phyloP scores from a whole-genome alignment of 768 basidiomycete species.

The Russula vinacea region DNA sequence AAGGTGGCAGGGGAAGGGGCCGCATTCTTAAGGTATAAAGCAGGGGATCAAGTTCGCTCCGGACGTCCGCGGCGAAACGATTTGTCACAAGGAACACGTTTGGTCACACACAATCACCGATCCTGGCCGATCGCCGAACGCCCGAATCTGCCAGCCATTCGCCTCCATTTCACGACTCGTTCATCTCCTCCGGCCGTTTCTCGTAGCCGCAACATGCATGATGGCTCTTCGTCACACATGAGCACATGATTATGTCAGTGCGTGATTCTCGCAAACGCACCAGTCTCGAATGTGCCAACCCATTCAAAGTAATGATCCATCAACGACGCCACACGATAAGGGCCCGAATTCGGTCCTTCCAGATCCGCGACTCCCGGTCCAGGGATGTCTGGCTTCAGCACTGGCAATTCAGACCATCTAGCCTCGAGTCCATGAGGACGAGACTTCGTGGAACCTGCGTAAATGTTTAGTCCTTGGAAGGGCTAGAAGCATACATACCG shows the following conservation, averaged over 20 bases:
- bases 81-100: neutral
- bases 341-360: neutral
- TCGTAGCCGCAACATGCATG: slow-evolving; percentile 4
- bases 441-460: slow-evolving; percentile 12
- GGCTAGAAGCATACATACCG: slow-evolving; percentile 13
- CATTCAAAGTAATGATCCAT: slow-evolving; percentile 28
- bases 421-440: slow-evolving; percentile 28
- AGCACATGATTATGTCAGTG: neutral
- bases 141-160: slow-evolving; percentile 9
- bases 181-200: slow-evolving; percentile 1
- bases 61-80: neutral
- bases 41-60: neutral
- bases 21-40: too few species aligned
- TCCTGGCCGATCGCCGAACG: slow-evolving; percentile 12
- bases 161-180: slow-evolving; percentile 17
- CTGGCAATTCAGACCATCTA: slow-evolving; percentile 23
- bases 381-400: slow-evolving; percentile 9
- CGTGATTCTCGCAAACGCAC: slow-evolving; percentile 4
- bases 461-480: neutral
- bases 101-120: neutral
- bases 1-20: neutral
- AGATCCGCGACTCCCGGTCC: slow-evolving; percentile 2
- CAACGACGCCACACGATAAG: slow-evolving; percentile 19
- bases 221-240: neutral
- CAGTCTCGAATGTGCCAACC: slow-evolving; percentile 23